Conservation (phyloP, 2,329 filamentous ascomycete genomes). For the Pseudogymnoascus sp. region DNA sequence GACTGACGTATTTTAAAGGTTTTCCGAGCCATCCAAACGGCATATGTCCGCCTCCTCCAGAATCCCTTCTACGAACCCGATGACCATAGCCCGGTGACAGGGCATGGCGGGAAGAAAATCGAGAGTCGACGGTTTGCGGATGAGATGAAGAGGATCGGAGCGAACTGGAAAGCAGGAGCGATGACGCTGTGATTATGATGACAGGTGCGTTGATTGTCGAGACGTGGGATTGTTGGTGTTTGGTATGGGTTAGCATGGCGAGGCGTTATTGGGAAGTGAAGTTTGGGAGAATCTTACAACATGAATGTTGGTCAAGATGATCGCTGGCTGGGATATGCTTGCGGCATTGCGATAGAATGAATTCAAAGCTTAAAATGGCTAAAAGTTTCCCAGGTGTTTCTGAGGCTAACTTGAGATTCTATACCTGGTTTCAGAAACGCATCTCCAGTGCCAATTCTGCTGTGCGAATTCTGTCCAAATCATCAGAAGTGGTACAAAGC, state of each 20-base stretch:
- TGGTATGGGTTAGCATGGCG: background rate
- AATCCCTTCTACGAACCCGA: slow-evolving; percentile 95
- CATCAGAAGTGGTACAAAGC: background rate
- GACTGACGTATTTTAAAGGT: slow-evolving; percentile 42
- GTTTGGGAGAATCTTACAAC: background rate
- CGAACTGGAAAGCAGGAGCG: slow-evolving; percentile 68
- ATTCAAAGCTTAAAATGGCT: background rate
- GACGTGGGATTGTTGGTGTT: background rate
- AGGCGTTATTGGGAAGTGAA: background rate
- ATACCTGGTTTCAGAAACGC: background rate
- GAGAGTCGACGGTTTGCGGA: slow-evolving; percentile 72
- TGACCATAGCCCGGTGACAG: slow-evolving; percentile 59
- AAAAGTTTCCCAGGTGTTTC: background rate
- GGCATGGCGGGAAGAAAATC: slow-evolving; percentile 60
- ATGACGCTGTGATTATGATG: background rate
- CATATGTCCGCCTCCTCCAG: slow-evolving; percentile 80
- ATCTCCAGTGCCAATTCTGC: background rate
- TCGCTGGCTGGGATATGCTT: background rate
- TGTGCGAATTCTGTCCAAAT: background rate
- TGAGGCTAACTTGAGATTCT: background rate
- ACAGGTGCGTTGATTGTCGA: background rate
- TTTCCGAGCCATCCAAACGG: slow-evolving; percentile 86
- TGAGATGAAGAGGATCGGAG: slow-evolving; percentile 80
- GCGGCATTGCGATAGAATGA: background rate
- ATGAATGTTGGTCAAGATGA: background rate